These are phyloP conservation scores for Dimocarpus longan DNA, from an alignment of 345 rosid species.

Conservation along the genomic window DNA sequence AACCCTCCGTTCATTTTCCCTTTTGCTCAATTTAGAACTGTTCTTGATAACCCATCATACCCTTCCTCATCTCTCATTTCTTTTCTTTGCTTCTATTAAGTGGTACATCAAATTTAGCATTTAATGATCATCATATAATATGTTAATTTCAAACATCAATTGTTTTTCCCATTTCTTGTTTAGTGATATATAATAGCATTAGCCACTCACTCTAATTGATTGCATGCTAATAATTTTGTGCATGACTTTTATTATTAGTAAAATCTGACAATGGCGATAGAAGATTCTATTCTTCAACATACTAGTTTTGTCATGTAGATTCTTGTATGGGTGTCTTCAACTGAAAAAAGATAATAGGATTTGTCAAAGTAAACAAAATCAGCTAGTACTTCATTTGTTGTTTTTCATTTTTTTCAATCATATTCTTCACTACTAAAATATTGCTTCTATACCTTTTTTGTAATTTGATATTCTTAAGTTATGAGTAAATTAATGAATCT, in stretches of 20 bases:
- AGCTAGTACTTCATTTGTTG: not conserved
- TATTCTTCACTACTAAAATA: too few species aligned
- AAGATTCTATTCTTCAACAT: slow-evolving; percentile 10
- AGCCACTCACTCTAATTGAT: not conserved
- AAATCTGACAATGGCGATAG: slow-evolving; percentile 8
- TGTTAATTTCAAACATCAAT: not conserved
- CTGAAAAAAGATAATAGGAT: not conserved
- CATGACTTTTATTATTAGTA: not conserved
- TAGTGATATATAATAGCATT: too few species aligned
- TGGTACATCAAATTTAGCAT: not conserved
- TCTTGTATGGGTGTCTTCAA: not conserved
- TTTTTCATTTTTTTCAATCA: not conserved
- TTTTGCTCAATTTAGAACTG: not conserved
- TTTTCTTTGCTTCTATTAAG: not conserved
- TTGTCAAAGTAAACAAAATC: not conserved
- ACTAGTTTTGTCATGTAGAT: not conserved
- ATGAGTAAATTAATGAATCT: too few species aligned
- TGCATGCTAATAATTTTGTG: not conserved
- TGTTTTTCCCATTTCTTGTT: not conserved
- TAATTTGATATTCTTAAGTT: too few species aligned
- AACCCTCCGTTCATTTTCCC: not conserved
- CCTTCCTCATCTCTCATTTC: not conserved
- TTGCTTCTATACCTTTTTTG: too few species aligned
- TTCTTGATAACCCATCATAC: slow-evolving; percentile 5
- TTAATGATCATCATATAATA: not conserved